Percentiles rank a stretch among this genome's conserved stretches.
Conservation (phyloP, 192 early-diverging fungal genomes). For the Backusella psychrophila region DNA sequence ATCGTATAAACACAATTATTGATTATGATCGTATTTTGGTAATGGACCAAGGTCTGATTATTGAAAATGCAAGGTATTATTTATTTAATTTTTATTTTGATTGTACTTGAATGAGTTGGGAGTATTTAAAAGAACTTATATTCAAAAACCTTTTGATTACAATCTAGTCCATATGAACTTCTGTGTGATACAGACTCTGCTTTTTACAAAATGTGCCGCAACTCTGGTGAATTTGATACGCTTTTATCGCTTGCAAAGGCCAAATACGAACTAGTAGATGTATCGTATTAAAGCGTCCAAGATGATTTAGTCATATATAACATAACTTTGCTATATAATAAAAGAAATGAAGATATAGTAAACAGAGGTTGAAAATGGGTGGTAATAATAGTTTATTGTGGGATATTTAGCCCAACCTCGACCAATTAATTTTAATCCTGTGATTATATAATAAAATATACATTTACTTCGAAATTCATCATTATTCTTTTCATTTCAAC, state of each 20-base stretch:
- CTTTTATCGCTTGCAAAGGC: conserved; percentile 55
- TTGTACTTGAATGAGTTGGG: neutral
- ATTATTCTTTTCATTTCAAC: no score
- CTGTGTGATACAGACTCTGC: conserved; percentile 51
- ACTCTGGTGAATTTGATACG: conserved; percentile 78
- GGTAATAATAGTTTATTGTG: neutral
- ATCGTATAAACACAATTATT: conserved; percentile 52
- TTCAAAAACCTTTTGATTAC: neutral
- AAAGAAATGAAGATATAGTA: neutral
- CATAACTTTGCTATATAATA: neutral
- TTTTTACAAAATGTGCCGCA: conserved; percentile 75
- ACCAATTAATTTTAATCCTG: neutral
- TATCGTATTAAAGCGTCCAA: neutral
- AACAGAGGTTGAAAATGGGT: neutral
- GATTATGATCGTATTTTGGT: conserved; percentile 77
- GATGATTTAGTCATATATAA: neutral
- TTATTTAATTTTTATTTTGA: neutral
- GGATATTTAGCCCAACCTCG: neutral
- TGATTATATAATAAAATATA: neutral
- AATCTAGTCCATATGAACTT: conserved; percentile 59
- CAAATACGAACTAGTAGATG: conserved; percentile 16
- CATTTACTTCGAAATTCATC: no score
- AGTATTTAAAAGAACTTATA: neutral
- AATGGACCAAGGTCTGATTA: conserved; percentile 70
- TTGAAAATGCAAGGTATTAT: conserved; percentile 69